Conservation (phyloP, 257 asterid species). For the Hygrophila difformis region DNA sequence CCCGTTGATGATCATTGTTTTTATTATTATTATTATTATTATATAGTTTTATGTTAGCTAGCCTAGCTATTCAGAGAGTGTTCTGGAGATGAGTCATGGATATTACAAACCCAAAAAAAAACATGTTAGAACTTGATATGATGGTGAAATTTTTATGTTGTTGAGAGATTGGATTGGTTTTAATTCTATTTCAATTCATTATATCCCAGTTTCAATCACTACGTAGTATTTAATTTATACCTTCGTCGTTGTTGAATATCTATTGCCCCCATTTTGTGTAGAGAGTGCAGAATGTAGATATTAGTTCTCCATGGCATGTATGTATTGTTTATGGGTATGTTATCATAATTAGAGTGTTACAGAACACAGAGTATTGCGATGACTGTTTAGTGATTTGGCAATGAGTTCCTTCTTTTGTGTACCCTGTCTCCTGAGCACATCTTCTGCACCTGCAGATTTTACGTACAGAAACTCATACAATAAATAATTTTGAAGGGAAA, state of each 20-base stretch:
- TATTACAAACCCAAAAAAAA: too few relatives aligned
- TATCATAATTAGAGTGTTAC: too few relatives aligned
- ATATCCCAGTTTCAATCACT: not conserved
- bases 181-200: not conserved
- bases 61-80: not conserved
- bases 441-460: conserved; percentile 8
- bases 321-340: not conserved
- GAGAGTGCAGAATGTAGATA: not conserved
- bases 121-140: too few relatives aligned
- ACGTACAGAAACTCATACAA: too few relatives aligned
- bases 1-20: not conserved
- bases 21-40: too few relatives aligned
- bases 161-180: too few relatives aligned
- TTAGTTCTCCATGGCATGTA: too few relatives aligned
- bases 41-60: too few relatives aligned
- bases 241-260: not conserved
- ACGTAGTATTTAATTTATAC: not conserved
- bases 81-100: too few relatives aligned
- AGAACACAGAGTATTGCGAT: not conserved
- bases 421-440: not conserved
- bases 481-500: too few relatives aligned
- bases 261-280: too few relatives aligned
- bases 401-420: not conserved
- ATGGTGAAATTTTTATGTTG: too few relatives aligned
- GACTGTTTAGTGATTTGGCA: conserved; percentile 13